Evolutionary conservation across 139 green algal genomes (phyloP), one percentile per base, ranked within the genome.

Genomic region (Chlamydomonas sp.): DNA sequence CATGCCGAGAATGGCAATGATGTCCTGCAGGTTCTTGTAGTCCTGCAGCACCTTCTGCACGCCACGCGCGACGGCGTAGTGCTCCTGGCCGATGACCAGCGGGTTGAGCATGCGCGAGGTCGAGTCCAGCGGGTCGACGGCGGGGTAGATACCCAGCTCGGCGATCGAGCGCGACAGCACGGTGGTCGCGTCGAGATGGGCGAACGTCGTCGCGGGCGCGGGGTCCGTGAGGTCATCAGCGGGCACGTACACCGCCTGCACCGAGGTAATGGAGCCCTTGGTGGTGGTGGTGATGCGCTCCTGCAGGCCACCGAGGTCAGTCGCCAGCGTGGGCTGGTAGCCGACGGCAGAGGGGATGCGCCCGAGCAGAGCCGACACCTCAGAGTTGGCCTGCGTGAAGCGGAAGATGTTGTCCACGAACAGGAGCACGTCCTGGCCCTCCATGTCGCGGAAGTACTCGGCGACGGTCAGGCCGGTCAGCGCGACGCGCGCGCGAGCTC

Each of bases 361-460:
- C 50, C 94, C 94, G 65, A 99, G 87, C 71, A 99, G 87, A 38
- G 94, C 94, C 79, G 94, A 99, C 85, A 99, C 94, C 85, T 98
- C 91, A 31, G 90, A 97, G 89, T 98, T 98, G 58, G 93, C 92
- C 86, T 96, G 92, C 24, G 95, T 99, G 84, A 99, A 99, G 61
- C 95, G 87, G 95, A 99, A 99, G 76, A 99, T 99, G 89, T 99
- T 99, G 90, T 99, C 95, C 22, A 99, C 90, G 76, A 99, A 99
- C 58, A 99, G 85, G 78, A 99, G 90, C 87, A 99, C 95, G 76
- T 99, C 95, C 84, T 99, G 95, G 16, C 94, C 92, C 89, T 99
- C 95, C 67, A 90, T 80, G 70, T 99, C 95, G 84, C 95, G 90
- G 95, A 99, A 99, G 83, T 97, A 94, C 89, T 99, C 95, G 24